Conservation (phyloP, 495 filamentous ascomycete species). For the Penicillium tannophilum region DNA sequence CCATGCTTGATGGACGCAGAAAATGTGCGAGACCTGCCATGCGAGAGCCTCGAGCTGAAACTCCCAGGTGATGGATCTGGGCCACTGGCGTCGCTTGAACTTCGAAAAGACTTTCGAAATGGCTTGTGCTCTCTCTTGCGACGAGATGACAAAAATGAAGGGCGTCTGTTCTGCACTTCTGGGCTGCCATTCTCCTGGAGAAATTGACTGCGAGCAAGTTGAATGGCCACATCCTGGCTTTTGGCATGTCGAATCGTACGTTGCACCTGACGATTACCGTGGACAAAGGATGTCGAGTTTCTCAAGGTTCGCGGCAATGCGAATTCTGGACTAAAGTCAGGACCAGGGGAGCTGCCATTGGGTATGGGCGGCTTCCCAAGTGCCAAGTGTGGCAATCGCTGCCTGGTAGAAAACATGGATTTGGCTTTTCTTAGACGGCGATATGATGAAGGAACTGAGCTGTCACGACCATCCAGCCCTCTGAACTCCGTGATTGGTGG, state of each 20-base stretch:
- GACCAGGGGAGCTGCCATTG: conserved; percentile 14
- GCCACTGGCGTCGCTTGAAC: conserved; percentile 43
- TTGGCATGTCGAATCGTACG: conserved; percentile 32
- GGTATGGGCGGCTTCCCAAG: conserved; percentile 24
- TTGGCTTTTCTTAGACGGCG: conserved; percentile 71
- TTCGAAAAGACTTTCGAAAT: conserved; percentile 64
- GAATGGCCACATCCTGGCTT: conserved; percentile 50
- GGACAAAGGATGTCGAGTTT: conserved; percentile 67
- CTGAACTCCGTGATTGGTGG: conserved; percentile 39
- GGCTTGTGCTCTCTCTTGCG: conserved; percentile 50
- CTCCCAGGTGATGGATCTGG: conserved; percentile 26
- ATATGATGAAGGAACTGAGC: conserved; percentile 71
- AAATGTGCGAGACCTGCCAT: conserved; percentile 57
- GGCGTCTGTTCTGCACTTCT: conserved; percentile 41
- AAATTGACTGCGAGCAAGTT: conserved; percentile 51
- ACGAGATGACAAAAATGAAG: conserved; percentile 50
- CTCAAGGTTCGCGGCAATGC: conserved; percentile 36
- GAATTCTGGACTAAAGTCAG: conserved; percentile 26
- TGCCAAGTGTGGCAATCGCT: conserved; percentile 34
- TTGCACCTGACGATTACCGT: conserved; percentile 30
- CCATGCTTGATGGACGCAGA: conserved; percentile 64
- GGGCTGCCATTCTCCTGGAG: conserved; percentile 37
- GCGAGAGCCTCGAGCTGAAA: conserved; percentile 36
- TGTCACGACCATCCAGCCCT: conserved; percentile 60
- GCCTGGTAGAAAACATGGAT: conserved; percentile 66